These are phyloP conservation scores for Myrica gale DNA, from an alignment of 306 rosid genomes.

Conservation along the genomic window DNA sequence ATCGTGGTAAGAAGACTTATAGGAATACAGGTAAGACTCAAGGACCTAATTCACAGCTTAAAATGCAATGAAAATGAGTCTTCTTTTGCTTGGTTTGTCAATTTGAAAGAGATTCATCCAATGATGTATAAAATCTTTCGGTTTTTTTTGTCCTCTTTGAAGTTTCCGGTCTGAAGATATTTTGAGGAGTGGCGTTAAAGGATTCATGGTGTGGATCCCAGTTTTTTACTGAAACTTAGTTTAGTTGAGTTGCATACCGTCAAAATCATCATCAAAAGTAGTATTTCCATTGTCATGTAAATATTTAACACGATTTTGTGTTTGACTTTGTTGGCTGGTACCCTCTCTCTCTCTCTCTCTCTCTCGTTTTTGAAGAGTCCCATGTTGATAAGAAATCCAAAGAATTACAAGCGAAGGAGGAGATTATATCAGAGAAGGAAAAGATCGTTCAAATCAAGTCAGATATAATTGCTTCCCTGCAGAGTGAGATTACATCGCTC, in stretches of 20 bases:
- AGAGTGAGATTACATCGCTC: conserved; percentile 64
- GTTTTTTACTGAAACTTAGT: not conserved
- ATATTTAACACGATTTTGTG: no score
- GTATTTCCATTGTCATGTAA: not conserved
- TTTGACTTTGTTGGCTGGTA: not conserved
- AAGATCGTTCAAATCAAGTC: conserved; percentile 46
- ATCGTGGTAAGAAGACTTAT: not conserved
- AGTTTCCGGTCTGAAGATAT: not conserved
- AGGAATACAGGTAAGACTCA: not conserved
- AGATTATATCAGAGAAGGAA: conserved; percentile 55
- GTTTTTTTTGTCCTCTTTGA: not conserved
- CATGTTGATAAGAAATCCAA: conserved; percentile 47
- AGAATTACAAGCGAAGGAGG: conserved; percentile 62
- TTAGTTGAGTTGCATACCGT: not conserved
- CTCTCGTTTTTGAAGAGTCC: conserved; percentile 51
- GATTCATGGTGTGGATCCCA: not conserved
- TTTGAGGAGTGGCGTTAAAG: not conserved
- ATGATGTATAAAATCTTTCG: not conserved
- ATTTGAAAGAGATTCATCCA: not conserved
- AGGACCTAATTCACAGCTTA: not conserved
- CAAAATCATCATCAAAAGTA: not conserved
- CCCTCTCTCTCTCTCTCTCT: conserved; percentile 28
- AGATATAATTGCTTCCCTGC: conserved; percentile 49
- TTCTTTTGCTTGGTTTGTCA: not conserved
- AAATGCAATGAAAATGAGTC: not conserved